A percentile compares a stretch with the other conserved stretches of the same genome.
Conservation (phyloP, 1,284 basidiomycete genomes). For the Chalciporus sp. region DNA sequence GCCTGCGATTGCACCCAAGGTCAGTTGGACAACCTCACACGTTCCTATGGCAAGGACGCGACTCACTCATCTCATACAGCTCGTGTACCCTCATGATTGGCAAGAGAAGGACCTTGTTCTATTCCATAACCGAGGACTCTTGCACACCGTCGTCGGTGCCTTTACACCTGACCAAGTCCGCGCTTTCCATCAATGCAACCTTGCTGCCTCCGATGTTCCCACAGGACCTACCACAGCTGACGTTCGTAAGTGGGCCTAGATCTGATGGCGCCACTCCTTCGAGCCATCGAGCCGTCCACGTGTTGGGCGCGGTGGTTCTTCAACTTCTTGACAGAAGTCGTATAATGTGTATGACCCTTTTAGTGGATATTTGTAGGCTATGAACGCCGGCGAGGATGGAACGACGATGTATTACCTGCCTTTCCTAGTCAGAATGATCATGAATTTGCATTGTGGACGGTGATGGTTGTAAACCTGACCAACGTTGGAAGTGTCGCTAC, state of each 20-base stretch:
- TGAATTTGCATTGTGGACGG: constrained; percentile 19
- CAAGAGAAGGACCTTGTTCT: constrained; percentile 63
- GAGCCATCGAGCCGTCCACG: constrained; percentile 5
- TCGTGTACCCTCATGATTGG: constrained; percentile 66
- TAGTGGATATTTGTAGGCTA: constrained; percentile 13
- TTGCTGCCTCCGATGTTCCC: constrained; percentile 62
- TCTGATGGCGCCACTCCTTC: neutral
- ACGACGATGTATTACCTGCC: constrained; percentile 7
- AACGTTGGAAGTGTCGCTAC: neutral
- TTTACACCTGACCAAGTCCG: constrained; percentile 65
- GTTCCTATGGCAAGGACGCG: neutral
- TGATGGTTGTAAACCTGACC: neutral
- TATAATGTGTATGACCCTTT: neutral
- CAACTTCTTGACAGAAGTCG: constrained; percentile 5
- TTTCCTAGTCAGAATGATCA: constrained; percentile 5
- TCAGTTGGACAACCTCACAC: constrained; percentile 28
- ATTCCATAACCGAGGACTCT: constrained; percentile 72
- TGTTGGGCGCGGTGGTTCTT: neutral
- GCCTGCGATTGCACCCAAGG: constrained; percentile 68
- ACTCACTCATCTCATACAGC: constrained; percentile 27
- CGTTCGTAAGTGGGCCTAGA: constrained; percentile 44
- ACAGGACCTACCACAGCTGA: constrained; percentile 53
- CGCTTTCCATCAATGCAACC: constrained; percentile 67
- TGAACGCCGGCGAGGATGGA: constrained; percentile 3
- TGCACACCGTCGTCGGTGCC: constrained; percentile 73